These are phyloP conservation scores for Pseudopyrenochaeta lycopersici DNA, from an alignment of 2,329 filamentous ascomycete genomes.

Conservation along the genomic window DNA sequence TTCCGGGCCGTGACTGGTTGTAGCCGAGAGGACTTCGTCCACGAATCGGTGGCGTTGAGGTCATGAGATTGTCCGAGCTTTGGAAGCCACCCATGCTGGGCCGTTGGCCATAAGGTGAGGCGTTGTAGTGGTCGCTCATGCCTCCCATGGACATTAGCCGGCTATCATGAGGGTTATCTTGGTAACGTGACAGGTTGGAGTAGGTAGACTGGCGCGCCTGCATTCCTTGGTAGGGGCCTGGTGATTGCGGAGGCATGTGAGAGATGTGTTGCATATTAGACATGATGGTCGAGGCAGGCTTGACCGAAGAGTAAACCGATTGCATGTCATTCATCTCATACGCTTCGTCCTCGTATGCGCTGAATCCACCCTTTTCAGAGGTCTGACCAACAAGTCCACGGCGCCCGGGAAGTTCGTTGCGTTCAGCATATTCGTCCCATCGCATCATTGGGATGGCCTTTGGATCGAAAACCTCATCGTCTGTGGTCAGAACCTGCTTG, in stretches of 20 bases:
- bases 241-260: slow-evolving; percentile 82
- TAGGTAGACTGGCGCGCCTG: slow-evolving; percentile 75
- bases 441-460: slow-evolving; percentile 91
- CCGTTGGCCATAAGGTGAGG: slow-evolving; percentile 50
- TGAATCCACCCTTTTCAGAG: slow-evolving; percentile 68
- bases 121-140: slow-evolving; percentile 55
- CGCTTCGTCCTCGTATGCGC: slow-evolving; percentile 74
- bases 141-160: slow-evolving; percentile 70
- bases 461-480: slow-evolving; percentile 86
- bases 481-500: slow-evolving; percentile 87
- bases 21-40: slow-evolving; percentile 62
- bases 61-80: slow-evolving; percentile 52
- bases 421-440: slow-evolving; percentile 93
- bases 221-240: slow-evolving; percentile 73
- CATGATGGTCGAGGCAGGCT: slow-evolving; percentile 84
- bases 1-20: slow-evolving; percentile 60
- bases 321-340: slow-evolving; percentile 99
- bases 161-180: slow-evolving; percentile 66
- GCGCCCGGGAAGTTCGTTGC: slow-evolving; percentile 89
- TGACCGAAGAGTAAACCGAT: slow-evolving; percentile 91
- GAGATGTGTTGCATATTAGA: slow-evolving; percentile 78
- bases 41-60: slow-evolving; percentile 46
- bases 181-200: slow-evolving; percentile 70
- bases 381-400: slow-evolving; percentile 68
- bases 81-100: slow-evolving; percentile 55